Evolutionary conservation across 2,329 filamentous ascomycete genomes (phyloP).

Genomic region (Xylaria arbuscula): DNA sequence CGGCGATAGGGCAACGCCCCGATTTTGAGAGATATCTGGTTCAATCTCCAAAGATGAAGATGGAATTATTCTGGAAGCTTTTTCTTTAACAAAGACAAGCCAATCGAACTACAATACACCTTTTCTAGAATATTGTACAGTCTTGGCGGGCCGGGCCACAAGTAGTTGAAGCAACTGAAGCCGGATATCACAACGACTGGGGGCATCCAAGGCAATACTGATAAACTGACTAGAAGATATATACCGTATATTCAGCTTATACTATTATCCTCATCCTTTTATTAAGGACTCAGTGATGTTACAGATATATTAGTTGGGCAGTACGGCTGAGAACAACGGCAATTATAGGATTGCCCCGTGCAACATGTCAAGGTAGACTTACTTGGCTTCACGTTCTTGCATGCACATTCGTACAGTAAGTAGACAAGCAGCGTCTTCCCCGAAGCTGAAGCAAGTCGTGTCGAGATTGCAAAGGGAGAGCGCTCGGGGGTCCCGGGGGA

Average conservation of each 20-base stretch:
- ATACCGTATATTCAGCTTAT: neutral
- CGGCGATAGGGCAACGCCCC: slow-evolving; percentile 8
- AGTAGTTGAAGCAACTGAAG: neutral
- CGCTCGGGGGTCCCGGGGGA: neutral
- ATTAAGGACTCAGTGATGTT: neutral
- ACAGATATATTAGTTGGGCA: neutral
- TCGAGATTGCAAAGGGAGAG: neutral
- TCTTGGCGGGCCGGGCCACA: neutral
- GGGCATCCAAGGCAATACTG: neutral
- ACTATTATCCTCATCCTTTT: neutral
- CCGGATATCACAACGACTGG: neutral
- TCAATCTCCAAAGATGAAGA: neutral
- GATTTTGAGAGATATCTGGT: neutral
- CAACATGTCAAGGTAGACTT: neutral
- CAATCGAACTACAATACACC: neutral
- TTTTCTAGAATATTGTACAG: neutral
- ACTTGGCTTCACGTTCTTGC: neutral
- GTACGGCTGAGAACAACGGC: neutral
- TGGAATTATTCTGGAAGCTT: neutral
- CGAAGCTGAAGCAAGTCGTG: neutral
- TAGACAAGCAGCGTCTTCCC: neutral
- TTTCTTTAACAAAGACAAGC: neutral
- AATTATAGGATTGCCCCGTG: neutral
- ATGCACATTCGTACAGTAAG: neutral
- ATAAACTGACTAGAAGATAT: neutral